A percentile compares a stretch with the other conserved stretches of the same genome.
Evolutionary conservation across 495 filamentous ascomycete species (phyloP).

Genomic region (Hypoxylon subgilvum): DNA sequence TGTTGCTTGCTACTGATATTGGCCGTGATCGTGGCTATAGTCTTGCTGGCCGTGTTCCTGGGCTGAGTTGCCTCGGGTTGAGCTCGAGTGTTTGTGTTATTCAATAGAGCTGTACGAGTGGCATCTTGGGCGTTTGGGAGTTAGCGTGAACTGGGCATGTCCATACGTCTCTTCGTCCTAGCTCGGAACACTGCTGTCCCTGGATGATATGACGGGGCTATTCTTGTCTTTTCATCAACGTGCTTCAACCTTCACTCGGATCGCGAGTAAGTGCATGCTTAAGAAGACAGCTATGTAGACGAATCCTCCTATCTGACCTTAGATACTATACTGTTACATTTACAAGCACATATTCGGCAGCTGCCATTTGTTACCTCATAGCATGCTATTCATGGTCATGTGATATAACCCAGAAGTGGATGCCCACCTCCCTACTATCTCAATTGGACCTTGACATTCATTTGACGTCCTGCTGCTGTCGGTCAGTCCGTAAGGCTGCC

Average conservation of each 20-base stretch:
- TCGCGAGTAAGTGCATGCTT: no score
- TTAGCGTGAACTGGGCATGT: conserved; percentile 11
- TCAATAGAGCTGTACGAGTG: conserved; percentile 18
- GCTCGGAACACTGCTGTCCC: conserved; percentile 1
- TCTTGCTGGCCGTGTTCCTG: conserved; percentile 81
- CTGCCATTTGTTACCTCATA: no score
- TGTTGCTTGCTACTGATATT: conserved; percentile 93
- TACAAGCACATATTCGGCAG: not conserved
- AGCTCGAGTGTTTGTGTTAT: not conserved
- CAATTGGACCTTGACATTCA: no score
- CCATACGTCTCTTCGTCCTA: conserved; percentile 12
- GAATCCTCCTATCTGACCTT: no score
- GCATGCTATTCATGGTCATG: no score
- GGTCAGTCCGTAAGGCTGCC: not conserved
- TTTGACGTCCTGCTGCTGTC: not conserved
- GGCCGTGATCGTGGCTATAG: conserved; percentile 83
- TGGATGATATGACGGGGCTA: conserved; percentile 2
- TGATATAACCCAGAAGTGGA: no score
- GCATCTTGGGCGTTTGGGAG: conserved; percentile 30
- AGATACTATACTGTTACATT: not conserved
- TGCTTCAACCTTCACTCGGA: no score
- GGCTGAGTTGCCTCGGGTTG: conserved; percentile 59
- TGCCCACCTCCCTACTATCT: no score
- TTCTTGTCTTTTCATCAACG: not conserved
- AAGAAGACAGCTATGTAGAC: not conserved